Evolutionary conservation across 23 red algal genomes (phyloP).

Genomic region (Cyanidium caldarium): DNA sequence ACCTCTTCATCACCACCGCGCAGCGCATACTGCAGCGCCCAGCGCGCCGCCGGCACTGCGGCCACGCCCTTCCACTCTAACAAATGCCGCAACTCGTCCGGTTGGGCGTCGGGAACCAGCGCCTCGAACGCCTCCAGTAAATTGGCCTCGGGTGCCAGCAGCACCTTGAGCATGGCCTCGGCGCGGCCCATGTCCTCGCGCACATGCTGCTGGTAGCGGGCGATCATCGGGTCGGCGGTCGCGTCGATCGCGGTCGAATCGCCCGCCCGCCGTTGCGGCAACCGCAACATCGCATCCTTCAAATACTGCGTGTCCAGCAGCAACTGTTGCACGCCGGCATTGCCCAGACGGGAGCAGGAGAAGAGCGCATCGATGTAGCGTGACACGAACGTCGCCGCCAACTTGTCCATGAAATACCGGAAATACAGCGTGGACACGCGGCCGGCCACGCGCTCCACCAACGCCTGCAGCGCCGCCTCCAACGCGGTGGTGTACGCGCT

Average conservation of each 20-base stretch:
- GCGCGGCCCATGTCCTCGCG: slow-evolving; percentile 52
- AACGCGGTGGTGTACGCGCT: slow-evolving; percentile 35
- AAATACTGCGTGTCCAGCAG: slow-evolving; percentile 55
- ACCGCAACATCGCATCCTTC: slow-evolving; percentile 26
- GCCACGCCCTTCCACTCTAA: slow-evolving; percentile 63
- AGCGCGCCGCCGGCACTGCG: background rate
- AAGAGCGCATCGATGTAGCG: slow-evolving; percentile 28
- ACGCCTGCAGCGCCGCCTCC: slow-evolving; percentile 17
- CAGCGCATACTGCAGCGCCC: background rate
- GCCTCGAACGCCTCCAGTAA: slow-evolving; percentile 60
- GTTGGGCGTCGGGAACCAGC: slow-evolving; percentile 35
- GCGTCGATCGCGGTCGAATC: slow-evolving; percentile 25
- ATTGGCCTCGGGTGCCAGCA: slow-evolving; percentile 41
- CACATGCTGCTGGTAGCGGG: slow-evolving; percentile 44
- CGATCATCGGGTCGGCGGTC: background rate
- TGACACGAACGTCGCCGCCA: slow-evolving; percentile 34
- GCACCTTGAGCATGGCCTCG: slow-evolving; percentile 81
- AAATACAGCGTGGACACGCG: slow-evolving; percentile 46
- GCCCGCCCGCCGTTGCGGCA: no score
- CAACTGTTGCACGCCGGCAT: slow-evolving; percentile 61
- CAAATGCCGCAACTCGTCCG: slow-evolving; percentile 43
- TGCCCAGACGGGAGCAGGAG: slow-evolving; percentile 27
- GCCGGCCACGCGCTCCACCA: slow-evolving; percentile 2
- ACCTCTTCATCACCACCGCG: background rate
- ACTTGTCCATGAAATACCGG: slow-evolving; percentile 60